These are phyloP conservation scores for Rhizophagus clarus DNA, from an alignment of 192 early-diverging fungal genomes.

Conservation along the genomic window DNA sequence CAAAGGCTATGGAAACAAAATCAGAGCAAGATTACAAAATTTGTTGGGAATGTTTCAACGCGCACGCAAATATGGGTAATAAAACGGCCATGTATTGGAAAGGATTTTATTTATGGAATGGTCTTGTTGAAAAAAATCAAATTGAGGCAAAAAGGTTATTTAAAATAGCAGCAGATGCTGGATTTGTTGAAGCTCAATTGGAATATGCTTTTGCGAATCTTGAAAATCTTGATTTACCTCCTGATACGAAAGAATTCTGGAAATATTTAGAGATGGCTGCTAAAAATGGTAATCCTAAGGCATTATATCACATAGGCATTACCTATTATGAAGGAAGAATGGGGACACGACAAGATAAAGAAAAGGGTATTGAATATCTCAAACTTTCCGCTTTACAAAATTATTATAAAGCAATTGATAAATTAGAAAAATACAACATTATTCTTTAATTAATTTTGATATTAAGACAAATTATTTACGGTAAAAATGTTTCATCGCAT, in stretches of 20 bases:
- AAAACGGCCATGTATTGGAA: slow-evolving; percentile 16
- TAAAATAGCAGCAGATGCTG: slow-evolving; percentile 13
- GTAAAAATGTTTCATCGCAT: too few relatives aligned
- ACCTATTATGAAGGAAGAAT: neutral
- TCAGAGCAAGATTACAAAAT: neutral
- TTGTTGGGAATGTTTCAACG: slow-evolving; percentile 1
- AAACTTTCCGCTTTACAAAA: neutral
- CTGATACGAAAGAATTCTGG: neutral
- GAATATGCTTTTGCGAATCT: neutral
- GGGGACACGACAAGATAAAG: neutral
- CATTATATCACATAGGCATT: neutral
- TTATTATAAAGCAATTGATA: neutral
- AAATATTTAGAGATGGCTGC: neutral
- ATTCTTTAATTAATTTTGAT: neutral
- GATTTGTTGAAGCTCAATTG: neutral
- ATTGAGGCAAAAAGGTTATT: neutral
- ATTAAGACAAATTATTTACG: too few relatives aligned
- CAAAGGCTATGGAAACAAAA: neutral
- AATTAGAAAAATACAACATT: neutral
- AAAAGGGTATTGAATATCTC: neutral
- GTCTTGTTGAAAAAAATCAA: neutral
- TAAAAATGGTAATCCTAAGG: neutral
- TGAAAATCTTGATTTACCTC: neutral
- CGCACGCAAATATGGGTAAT: neutral
- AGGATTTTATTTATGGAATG: slow-evolving; percentile 24